Conservation (phyloP, 345 rosid species). For the Geranium rotundifolium region DNA sequence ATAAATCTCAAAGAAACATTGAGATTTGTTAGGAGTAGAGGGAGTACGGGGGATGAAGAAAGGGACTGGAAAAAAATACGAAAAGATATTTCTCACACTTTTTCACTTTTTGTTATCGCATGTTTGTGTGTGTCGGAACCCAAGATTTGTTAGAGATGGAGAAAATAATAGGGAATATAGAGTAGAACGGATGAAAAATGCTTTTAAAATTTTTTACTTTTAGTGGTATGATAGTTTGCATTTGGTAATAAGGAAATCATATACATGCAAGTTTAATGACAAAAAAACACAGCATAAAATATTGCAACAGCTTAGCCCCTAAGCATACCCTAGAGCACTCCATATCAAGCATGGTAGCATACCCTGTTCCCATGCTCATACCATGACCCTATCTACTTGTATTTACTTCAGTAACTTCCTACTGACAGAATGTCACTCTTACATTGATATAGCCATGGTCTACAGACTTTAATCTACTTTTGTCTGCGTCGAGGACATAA, state of each 20-base stretch:
- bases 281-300: not conserved
- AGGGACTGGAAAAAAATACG: not conserved
- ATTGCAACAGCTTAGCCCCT: not conserved
- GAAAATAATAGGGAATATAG: too few relatives aligned
- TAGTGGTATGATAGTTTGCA: not conserved
- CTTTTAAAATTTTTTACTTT: too few relatives aligned
- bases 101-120: too few relatives aligned
- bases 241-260: not conserved
- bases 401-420: not conserved
- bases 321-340: too few relatives aligned
- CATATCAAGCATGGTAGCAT: not conserved
- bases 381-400: not conserved
- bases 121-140: too few relatives aligned
- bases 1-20: not conserved
- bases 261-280: not conserved
- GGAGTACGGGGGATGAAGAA: not conserved
- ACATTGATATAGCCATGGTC: not conserved
- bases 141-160: too few relatives aligned
- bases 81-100: too few relatives aligned
- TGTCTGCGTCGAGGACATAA: not conserved
- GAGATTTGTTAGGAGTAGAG: not conserved
- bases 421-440: not conserved
- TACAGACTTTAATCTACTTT: not conserved
- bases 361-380: not conserved
- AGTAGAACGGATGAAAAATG: not conserved